Evolutionary conservation across 2,329 filamentous ascomycete genomes (phyloP).

Genomic region (Diaporthe aspalathi): DNA sequence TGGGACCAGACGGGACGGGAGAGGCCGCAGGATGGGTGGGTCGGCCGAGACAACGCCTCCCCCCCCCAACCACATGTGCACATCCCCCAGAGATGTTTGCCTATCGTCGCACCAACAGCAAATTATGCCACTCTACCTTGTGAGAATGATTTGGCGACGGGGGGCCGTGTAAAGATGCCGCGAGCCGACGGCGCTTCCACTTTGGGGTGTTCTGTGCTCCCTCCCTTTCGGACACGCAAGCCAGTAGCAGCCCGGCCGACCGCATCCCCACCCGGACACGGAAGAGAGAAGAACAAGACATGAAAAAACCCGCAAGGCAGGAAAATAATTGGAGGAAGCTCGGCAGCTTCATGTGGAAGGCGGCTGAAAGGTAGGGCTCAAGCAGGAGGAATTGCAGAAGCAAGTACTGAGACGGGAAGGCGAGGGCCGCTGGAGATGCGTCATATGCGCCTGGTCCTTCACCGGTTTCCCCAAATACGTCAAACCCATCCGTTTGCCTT

Average conservation of each 20-base stretch:
- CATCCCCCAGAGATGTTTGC: not conserved
- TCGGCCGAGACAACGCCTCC: not conserved
- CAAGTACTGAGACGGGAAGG: conserved; percentile 9
- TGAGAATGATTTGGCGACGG: not conserved
- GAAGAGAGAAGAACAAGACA: not conserved
- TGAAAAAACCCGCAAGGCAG: no score
- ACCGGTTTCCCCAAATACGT: conserved; percentile 19
- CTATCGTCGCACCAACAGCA: not conserved
- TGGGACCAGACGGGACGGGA: conserved; percentile 26
- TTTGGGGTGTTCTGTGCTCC: not conserved
- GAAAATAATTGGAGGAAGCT: not conserved
- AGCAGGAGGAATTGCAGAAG: not conserved
- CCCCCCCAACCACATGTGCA: no score
- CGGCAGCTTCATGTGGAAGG: not conserved
- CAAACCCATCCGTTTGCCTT: not conserved
- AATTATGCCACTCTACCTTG: not conserved
- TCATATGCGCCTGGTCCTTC: conserved; percentile 1
- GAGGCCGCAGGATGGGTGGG: conserved; percentile 12
- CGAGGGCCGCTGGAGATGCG: not conserved
- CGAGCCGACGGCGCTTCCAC: not conserved
- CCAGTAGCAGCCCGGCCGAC: not conserved
- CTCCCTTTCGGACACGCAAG: not conserved
- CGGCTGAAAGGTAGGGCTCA: not conserved
- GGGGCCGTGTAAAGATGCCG: not conserved
- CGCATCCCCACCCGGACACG: no score